Evolutionary conservation across 768 basidiomycete genomes (phyloP).

Genomic region (Boletus eberwhitei): DNA sequence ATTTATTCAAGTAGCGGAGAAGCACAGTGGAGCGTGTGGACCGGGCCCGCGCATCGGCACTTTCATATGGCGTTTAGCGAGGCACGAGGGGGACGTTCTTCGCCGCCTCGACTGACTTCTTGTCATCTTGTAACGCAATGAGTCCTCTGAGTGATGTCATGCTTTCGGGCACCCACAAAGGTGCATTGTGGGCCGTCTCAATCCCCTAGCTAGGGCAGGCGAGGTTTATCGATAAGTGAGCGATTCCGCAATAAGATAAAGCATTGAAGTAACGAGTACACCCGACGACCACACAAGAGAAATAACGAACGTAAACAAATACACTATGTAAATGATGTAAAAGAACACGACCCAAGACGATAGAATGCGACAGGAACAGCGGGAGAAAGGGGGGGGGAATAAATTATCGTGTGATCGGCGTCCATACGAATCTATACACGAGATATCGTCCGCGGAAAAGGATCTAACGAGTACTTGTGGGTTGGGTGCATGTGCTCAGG

Average conservation of each 20-base stretch:
- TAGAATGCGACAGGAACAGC: background rate
- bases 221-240: background rate
- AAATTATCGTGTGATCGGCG: slow-evolving; percentile 13
- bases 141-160: background rate
- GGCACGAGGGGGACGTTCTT: background rate
- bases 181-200: too few relatives aligned
- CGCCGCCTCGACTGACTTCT: background rate
- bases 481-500: slow-evolving; percentile 9
- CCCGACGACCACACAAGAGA: background rate
- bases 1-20: background rate
- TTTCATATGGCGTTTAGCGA: background rate
- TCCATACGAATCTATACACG: slow-evolving; percentile 6
- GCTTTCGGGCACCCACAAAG: too few relatives aligned
- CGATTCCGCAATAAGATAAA: background rate
- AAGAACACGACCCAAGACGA: background rate
- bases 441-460: slow-evolving; percentile 8
- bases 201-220: background rate
- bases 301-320: background rate
- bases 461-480: background rate
- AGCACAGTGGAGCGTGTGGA: background rate
- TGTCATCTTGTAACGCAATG: background rate
- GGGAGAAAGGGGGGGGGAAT: background rate
- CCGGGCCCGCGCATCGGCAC: background rate
- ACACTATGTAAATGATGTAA: background rate
- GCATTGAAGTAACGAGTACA: background rate